Percentiles rank a stretch among this genome's conserved stretches.
Evolutionary conservation across 352 stramenopile genomes (phyloP).

Genomic region (Phytophthora capsici): DNA sequence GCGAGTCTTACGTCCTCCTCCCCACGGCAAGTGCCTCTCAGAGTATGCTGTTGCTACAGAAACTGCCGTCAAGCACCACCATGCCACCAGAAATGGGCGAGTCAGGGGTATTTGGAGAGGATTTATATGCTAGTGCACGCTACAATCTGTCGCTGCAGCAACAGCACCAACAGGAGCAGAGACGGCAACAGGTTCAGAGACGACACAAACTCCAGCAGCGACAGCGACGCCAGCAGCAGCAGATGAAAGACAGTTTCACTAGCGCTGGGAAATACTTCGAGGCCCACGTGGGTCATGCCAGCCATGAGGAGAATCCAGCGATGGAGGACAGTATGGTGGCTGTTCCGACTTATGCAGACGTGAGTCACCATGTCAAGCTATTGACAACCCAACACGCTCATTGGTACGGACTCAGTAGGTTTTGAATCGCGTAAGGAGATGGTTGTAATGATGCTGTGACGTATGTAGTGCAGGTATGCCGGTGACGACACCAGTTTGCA

Average conservation of each 20-base stretch:
- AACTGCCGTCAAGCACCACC: constrained; percentile 25
- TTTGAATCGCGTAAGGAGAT: not conserved
- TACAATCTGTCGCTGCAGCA: constrained; percentile 57
- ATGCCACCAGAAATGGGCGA: constrained; percentile 37
- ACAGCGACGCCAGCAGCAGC: constrained; percentile 35
- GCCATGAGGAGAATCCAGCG: constrained; percentile 21
- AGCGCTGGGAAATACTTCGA: constrained; percentile 27
- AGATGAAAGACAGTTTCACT: constrained; percentile 38
- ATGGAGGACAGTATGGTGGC: constrained; percentile 71
- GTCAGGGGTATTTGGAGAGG: constrained; percentile 39
- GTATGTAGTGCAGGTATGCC: constrained; percentile 54
- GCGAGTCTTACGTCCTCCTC: constrained; percentile 81
- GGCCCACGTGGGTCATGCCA: constrained; percentile 25
- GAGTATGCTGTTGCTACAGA: constrained; percentile 60
- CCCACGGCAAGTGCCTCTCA: constrained; percentile 67
- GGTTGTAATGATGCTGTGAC: constrained; percentile 2
- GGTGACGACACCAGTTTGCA: constrained; percentile 70
- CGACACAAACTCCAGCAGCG: constrained; percentile 31
- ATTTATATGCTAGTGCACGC: constrained; percentile 49
- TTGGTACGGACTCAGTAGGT: constrained; percentile 46
- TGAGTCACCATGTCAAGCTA: constrained; percentile 76
- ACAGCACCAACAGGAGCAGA: constrained; percentile 45
- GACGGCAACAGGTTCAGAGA: constrained; percentile 28
- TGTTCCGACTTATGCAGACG: constrained; percentile 69
- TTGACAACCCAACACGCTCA: constrained; percentile 76